Evolutionary conservation across 352 stramenopile species (phyloP).

Genomic region (Phytophthora europaea): DNA sequence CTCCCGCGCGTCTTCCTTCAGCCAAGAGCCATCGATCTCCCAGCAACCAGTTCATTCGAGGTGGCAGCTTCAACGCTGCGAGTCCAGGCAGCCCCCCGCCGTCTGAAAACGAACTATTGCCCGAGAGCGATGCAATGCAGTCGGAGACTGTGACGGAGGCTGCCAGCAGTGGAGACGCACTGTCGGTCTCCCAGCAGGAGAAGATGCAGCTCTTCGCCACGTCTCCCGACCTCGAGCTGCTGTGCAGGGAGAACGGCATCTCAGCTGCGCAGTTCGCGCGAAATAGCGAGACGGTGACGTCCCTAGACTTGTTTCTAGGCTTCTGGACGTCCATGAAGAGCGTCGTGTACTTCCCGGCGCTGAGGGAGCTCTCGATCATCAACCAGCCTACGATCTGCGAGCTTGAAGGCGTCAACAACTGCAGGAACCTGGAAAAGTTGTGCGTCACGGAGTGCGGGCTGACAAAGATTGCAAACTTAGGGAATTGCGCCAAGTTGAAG

Average conservation of each 20-base stretch:
- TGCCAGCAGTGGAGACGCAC: constrained; percentile 2
- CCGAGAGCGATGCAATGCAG: constrained; percentile 17
- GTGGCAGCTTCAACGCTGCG: not conserved
- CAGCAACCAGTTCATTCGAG: constrained; percentile 19
- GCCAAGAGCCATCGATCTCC: constrained; percentile 17
- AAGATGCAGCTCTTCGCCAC: constrained; percentile 51
- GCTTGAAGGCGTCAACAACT: constrained; percentile 66
- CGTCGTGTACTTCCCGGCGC: constrained; percentile 67
- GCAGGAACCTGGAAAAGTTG: constrained; percentile 66
- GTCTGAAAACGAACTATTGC: constrained; percentile 9
- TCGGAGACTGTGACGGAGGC: not conserved
- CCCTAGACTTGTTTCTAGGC: constrained; percentile 81
- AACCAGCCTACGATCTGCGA: constrained; percentile 73
- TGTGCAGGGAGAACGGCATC: constrained; percentile 78
- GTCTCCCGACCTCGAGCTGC: constrained; percentile 62
- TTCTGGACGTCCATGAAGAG: constrained; percentile 81
- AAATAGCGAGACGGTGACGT: constrained; percentile 43
- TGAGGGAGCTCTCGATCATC: constrained; percentile 79
- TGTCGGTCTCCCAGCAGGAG: constrained; percentile 44
- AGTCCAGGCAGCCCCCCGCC: constrained; percentile 5
- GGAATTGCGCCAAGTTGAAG: constrained; percentile 55
- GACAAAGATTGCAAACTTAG: constrained; percentile 55
- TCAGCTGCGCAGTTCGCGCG: constrained; percentile 64
- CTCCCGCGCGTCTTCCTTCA: constrained; percentile 8
- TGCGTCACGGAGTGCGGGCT: constrained; percentile 78